Evolutionary conservation across 306 rosid genomes (phyloP), one percentile per base, ranked within the genome.

Genomic region (Calophaca sinica): DNA sequence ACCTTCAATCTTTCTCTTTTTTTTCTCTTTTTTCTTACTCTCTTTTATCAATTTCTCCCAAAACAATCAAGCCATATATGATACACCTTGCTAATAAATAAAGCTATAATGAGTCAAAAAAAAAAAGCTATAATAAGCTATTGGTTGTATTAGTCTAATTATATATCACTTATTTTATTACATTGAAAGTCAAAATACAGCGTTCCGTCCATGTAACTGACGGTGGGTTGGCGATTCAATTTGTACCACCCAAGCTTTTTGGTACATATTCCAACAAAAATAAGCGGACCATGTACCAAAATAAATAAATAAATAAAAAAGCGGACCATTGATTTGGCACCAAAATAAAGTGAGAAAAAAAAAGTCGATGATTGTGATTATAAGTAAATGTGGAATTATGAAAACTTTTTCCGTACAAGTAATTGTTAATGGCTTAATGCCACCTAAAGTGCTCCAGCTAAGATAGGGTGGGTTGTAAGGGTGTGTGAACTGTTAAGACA

Each of bases 141-240:
- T 5, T 31, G 29, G 29, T 20, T 20, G 26, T 20, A 20, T 29
- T 46, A 44, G 11, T 70, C 8, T 70, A 5, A 4, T 9, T 48
- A n/a, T n/a, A n/a, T n/a, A 11, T 60, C 15, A 49, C 9, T 20
- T 20, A 20, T 7, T 57, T 76, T 28, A 50, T 60, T 70, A n/a
- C 11, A 61, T 62, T 78, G 38, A 20, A 69, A 78, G 72, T 70
- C 72, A 61, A 78, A 70, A 50, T 12, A 62, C 42, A 35, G 44
- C 53, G 12, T 77, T 77, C 70, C 62, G 41, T 5, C 76, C 69
- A 55, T 46, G n/a, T 20, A 38, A n/a, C 38, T n/a, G 28, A 46
- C 36, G 6, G 44, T 9, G 4, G 29, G 39, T 32, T 20, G 32
- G 9, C 26, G 32, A 4, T 9, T 39, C 49, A 2, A 5, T 8